These are phyloP conservation scores for Pisolithus marmoratus DNA, from an alignment of 768 basidiomycete species.

Conservation along the genomic window DNA sequence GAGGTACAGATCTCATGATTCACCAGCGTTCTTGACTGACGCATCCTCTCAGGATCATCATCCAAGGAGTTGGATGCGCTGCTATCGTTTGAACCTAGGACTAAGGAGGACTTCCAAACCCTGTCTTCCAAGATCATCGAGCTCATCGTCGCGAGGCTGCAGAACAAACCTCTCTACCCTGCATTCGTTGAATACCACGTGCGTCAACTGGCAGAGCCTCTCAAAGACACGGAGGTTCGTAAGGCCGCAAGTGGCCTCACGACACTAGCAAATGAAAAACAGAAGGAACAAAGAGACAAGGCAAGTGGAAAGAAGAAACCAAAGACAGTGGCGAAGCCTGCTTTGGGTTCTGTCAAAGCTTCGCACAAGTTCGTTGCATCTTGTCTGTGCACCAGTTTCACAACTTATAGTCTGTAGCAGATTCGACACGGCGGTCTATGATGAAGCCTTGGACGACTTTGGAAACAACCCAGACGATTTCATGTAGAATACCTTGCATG, in stretches of 20 bases:
- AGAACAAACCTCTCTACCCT: slow-evolving; percentile 76
- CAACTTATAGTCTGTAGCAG: slow-evolving; percentile 34
- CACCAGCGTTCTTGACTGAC: not conserved
- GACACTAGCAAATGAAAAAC: slow-evolving; percentile 91
- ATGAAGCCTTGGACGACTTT: slow-evolving; percentile 89
- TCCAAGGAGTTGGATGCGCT: slow-evolving; percentile 64
- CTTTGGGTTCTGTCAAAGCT: slow-evolving; percentile 65
- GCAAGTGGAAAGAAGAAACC: slow-evolving; percentile 87
- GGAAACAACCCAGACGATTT: slow-evolving; percentile 74
- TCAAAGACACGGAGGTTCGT: slow-evolving; percentile 88
- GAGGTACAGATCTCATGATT: slow-evolving; percentile 39
- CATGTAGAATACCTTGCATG: slow-evolving; percentile 58
- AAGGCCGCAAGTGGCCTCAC: slow-evolving; percentile 83
- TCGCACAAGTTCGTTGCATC: slow-evolving; percentile 47
- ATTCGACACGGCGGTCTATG: slow-evolving; percentile 75
- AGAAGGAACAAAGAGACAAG: slow-evolving; percentile 83
- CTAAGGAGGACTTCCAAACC: slow-evolving; percentile 80
- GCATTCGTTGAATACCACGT: slow-evolving; percentile 82
- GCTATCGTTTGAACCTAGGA: slow-evolving; percentile 74
- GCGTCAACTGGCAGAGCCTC: slow-evolving; percentile 64
- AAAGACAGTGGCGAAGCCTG: slow-evolving; percentile 66
- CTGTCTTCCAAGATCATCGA: slow-evolving; percentile 74
- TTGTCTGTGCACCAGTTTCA: not conserved
- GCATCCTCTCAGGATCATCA: slow-evolving; percentile 47
- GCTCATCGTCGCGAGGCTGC: slow-evolving; percentile 70